phyloP scores from a whole-genome alignment of 495 filamentous ascomycete species.

The Aspergillus mulundensis region DNA sequence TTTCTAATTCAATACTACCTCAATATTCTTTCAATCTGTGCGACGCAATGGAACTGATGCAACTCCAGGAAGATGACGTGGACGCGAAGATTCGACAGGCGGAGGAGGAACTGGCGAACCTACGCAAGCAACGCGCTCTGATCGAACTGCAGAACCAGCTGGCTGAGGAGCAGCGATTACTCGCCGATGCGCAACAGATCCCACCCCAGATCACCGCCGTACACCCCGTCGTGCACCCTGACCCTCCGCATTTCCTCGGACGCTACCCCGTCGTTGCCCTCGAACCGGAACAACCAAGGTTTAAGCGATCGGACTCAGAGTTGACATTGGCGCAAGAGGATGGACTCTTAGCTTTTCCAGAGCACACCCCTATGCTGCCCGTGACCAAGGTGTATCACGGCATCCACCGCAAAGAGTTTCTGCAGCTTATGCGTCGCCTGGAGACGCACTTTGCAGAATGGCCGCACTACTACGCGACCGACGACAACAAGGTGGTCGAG shows the following conservation, averaged over 20 bases:
- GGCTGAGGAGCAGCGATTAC: slow-evolving; percentile 2
- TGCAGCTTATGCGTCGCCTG: neutral
- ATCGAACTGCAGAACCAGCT: slow-evolving; percentile 9
- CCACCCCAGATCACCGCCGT: neutral
- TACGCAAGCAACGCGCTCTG: slow-evolving; percentile 10
- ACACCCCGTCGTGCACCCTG: neutral
- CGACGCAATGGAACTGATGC: neutral
- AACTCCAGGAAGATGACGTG: neutral
- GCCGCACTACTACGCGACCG: neutral
- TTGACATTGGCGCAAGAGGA: neutral
- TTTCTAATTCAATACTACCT: neutral
- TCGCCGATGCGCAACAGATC: slow-evolving; percentile 1
- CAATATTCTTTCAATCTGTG: neutral
- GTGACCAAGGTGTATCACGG: neutral
- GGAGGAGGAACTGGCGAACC: neutral
- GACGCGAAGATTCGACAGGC: neutral
- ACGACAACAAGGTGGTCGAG: slow-evolving; percentile 4
- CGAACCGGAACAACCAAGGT: neutral
- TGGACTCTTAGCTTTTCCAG: neutral
- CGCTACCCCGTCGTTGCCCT: neutral
- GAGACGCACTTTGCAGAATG: neutral
- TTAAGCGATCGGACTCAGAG: slow-evolving; percentile 12
- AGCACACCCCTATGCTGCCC: neutral
- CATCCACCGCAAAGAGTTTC: neutral
- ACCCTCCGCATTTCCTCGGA: neutral